Evolutionary conservation across 768 basidiomycete genomes (phyloP), one percentile per base, ranked within the genome.

Genomic region (Suillus discolor): DNA sequence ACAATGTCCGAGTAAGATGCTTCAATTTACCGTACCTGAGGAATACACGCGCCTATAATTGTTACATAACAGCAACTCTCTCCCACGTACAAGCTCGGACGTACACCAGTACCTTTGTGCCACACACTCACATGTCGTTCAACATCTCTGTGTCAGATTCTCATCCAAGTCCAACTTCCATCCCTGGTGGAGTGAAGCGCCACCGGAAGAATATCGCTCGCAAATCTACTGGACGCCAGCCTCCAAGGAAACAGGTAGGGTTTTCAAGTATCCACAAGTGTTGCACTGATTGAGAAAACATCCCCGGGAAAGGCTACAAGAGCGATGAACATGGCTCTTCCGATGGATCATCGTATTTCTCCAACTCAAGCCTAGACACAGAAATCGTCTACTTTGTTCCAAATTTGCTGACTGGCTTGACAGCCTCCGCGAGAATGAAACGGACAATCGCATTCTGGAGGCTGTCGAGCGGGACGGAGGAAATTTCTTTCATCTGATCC

Each of bases 391-490:
- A 25, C 57, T 41, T 1, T 59, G 57, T 16, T 59, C 38, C 16
- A 41, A 18, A 41, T 59, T 59, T 28, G 57, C 57, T 28, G 38
- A 59, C 16, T 59, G 57, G 38, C 57, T 59, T 2, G 57, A 41
- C 9, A 23, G 39, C 39, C 57, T 59, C 16, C 15, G 57, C 9
- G 39, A 59, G 39, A 39, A 38, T 25, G 57, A 59, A 18, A 39
- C 23, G 38, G 57, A 59, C 11, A 28, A 12, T 8, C 23, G 45
- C 44, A 41, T 74, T 2, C 7, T 59, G 6, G 36, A 47, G 5
- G 71, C 74, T 11, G n/a, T 76, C 61, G 73, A 74, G 45, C 73
- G 73, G 0, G 73, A 74, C 12, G 73, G 69, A 0, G 28, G 39
- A 1, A 41, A 39, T 11, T 60, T 74, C 23, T 65, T 76, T 31